Evolutionary conservation across 1,284 basidiomycete species (phyloP), one percentile per base, ranked within the genome.

Genomic region (Microbotryomycetes sp.): DNA sequence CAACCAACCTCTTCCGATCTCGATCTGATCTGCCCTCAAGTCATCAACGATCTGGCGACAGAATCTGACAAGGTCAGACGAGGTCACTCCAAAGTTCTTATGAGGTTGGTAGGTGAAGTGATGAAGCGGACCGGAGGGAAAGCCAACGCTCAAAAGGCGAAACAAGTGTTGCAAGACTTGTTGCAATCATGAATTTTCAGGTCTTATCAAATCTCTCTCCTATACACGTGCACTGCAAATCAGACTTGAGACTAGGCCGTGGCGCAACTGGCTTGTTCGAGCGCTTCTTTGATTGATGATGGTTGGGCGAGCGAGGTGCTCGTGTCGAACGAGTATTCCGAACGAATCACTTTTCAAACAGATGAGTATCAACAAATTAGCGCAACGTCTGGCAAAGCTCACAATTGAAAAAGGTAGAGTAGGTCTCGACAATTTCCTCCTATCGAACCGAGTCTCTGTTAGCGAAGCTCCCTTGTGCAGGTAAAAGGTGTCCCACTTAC

Each of bases 61-160:
- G 89, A 93, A 71, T 85, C 82, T 0, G 80, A 81, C 5, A 85
- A 84, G 23, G 82, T 89, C 23, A 81, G 81, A 18, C 78, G 79
- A 45, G 92, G 94, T 0, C 87, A 89, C 61, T 75, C 78, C 29
- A 91, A 88, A 65, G 91, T 93, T 1, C 73, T 97, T 46, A 91
- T 91, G 78, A 86, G 88, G 64, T 81, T 98, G 31, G 81, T 97
- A 6, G 94, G 94, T 0, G 81, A 83, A 73, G 88, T 94, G 24
- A 97, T 97, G 91, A 88, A 85, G 75, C 75, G 82, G 56, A 88
- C 85, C 61, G 80, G 83, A 61, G 93, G 93, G 4, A 80, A 84
- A 31, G 90, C 86, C 23, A 86, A 96, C 70, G 80, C 81, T 1
- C 71, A 73, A 54, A 67, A 72, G 45, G 77, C 76, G 0, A 73